Evolutionary conservation across 805 yeast species (phyloP).

Genomic region (Naumovozyma baii): DNA sequence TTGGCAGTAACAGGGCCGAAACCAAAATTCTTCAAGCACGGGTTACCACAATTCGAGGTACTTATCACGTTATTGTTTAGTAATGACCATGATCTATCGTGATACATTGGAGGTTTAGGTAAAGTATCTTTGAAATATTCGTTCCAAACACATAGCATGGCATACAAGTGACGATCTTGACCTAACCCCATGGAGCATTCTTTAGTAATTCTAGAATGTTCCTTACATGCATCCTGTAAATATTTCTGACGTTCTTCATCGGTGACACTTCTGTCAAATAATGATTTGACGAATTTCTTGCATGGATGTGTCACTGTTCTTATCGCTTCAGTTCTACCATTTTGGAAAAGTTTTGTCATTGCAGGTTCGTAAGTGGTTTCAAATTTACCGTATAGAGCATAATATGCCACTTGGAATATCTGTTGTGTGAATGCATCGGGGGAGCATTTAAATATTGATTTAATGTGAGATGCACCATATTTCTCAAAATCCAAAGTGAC

Average conservation of each 20-base stretch:
- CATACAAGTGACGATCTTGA: conserved; percentile 87
- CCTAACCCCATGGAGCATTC: conserved; percentile 70
- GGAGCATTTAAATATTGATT: conserved; percentile 65
- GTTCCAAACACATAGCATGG: conserved; percentile 81
- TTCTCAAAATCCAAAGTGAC: conserved; percentile 59
- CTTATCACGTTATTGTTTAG: conserved; percentile 72
- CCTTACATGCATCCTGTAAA: conserved; percentile 58
- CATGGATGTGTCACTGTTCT: conserved; percentile 77
- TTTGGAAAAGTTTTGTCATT: conserved; percentile 80
- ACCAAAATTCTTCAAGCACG: conserved; percentile 77
- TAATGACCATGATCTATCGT: conserved; percentile 82
- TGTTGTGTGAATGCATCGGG: conserved; percentile 94
- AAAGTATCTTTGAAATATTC: conserved; percentile 20
- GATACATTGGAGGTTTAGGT: conserved; percentile 63
- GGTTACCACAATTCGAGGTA: conserved; percentile 87
- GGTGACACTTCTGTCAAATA: conserved; percentile 59
- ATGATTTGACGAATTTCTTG: conserved; percentile 71
- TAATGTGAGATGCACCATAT: conserved; percentile 70
- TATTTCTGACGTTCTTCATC: conserved; percentile 46
- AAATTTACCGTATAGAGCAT: conserved; percentile 83
- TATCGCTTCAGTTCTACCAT: conserved; percentile 90
- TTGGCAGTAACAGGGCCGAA: conserved; percentile 85
- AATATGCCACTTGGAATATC: conserved; percentile 88
- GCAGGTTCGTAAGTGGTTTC: conserved; percentile 95
- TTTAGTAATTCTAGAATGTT: conserved; percentile 60